phyloP scores from a whole-genome alignment of 108 stramenopile genomes.

The Cylindrotheca fusiformis region DNA sequence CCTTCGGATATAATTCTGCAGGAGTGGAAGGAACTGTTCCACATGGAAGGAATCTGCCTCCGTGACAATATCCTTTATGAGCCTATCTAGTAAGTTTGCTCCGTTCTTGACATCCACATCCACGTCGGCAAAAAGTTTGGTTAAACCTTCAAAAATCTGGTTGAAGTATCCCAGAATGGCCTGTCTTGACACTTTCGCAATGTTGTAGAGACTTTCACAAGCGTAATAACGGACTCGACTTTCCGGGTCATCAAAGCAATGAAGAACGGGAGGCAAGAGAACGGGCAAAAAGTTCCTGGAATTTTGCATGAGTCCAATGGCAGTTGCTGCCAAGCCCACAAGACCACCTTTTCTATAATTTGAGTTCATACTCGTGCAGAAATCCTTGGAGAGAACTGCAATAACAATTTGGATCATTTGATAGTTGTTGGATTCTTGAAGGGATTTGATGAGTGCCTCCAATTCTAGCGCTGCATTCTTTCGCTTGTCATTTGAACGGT shows the following conservation, averaged over 20 bases:
- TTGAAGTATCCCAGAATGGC: constrained; percentile 88
- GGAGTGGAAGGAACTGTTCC: constrained; percentile 92
- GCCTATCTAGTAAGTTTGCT: constrained; percentile 91
- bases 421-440: constrained; percentile 77
- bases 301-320: constrained; percentile 89
- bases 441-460: constrained; percentile 87
- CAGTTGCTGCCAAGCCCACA: constrained; percentile 94
- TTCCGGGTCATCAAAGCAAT: constrained; percentile 98
- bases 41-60: constrained; percentile 93
- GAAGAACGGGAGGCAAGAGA: constrained; percentile 93
- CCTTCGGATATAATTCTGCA: constrained; percentile 94
- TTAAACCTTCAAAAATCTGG: constrained; percentile 94
- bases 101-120: constrained; percentile 99
- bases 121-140: constrained; percentile 94
- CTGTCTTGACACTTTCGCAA: constrained; percentile 94
- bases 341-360: constrained; percentile 98
- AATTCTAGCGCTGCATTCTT: constrained; percentile 98
- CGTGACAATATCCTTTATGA: constrained; percentile 96
- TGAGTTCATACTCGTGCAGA: constrained; percentile 94
- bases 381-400: constrained; percentile 89
- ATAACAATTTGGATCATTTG: constrained; percentile 84
- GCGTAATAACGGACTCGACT: constrained; percentile 97
- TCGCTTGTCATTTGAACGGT: constrained; percentile 98
- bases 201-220: constrained; percentile 97
- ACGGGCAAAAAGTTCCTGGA: constrained; percentile 71